phyloP scores from a whole-genome alignment of 2,329 filamentous ascomycete species.

The Sclerotinia nivalis region DNA sequence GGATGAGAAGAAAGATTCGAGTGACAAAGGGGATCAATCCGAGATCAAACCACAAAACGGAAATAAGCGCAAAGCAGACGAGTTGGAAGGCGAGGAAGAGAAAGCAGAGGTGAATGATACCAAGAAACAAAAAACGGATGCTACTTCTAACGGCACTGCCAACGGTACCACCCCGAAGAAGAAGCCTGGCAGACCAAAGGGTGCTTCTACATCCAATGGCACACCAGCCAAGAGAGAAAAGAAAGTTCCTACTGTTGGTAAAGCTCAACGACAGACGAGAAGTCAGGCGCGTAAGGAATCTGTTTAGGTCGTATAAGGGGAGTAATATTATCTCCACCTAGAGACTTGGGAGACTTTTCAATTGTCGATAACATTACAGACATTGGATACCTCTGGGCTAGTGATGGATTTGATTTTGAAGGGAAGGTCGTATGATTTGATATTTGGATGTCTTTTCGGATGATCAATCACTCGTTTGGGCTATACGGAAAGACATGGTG shows the following conservation, averaged over 20 bases:
- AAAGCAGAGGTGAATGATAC: conserved; percentile 27
- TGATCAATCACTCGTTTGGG: background rate
- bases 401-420: no score
- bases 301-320: background rate
- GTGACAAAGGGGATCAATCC: conserved; percentile 8
- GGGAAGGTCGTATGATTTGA: background rate
- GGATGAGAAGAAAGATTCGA: conserved; percentile 32
- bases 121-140: conserved; percentile 32
- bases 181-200: conserved; percentile 36
- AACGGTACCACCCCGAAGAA: conserved; percentile 32
- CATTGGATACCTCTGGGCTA: background rate
- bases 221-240: conserved; percentile 36
- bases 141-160: conserved; percentile 21
- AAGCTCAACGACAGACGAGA: conserved; percentile 36
- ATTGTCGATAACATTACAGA: background rate
- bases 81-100: conserved; percentile 28
- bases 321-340: background rate
- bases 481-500: background rate
- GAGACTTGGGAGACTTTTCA: background rate
- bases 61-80: conserved; percentile 37
- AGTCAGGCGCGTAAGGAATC: conserved; percentile 32
- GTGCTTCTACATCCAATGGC: conserved; percentile 5
- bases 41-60: conserved; percentile 28
- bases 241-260: conserved; percentile 35
- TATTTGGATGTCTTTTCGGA: conserved; percentile 1